Conservation (phyloP, 1,139 yeast genomes). For the Wickerhamiella infanticola region DNA sequence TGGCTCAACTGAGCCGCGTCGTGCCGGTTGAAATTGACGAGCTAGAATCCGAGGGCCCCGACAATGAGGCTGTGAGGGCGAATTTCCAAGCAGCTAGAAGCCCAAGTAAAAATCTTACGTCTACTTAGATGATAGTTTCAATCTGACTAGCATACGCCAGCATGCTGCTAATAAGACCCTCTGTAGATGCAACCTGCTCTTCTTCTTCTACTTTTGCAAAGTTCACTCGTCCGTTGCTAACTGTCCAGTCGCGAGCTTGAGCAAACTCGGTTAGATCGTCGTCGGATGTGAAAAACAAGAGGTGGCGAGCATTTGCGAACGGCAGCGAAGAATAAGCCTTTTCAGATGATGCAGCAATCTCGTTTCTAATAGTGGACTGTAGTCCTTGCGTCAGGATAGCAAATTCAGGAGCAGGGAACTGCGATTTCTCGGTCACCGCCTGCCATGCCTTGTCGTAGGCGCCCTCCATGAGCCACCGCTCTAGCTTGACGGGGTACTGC, state of each 20-base stretch:
- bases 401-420: constrained; percentile 35
- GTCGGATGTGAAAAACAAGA: constrained; percentile 60
- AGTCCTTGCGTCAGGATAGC: constrained; percentile 30
- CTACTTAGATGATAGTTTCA: constrained; percentile 55
- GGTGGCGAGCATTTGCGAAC: constrained; percentile 63
- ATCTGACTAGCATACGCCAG: constrained; percentile 72
- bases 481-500: constrained; percentile 75
- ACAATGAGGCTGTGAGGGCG: background rate
- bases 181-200: constrained; percentile 18
- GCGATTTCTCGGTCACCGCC: constrained; percentile 34
- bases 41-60: background rate
- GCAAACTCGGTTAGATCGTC: constrained; percentile 50
- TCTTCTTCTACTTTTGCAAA: constrained; percentile 25
- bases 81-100: background rate
- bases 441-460: constrained; percentile 88
- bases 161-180: constrained; percentile 42
- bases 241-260: constrained; percentile 42
- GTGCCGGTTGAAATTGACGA: background rate
- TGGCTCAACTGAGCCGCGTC: constrained; percentile 3
- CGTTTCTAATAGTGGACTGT: constrained; percentile 62
- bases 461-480: constrained; percentile 93
- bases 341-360: constrained; percentile 79
- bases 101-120: background rate
- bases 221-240: constrained; percentile 41
- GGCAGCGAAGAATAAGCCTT: constrained; percentile 66